These are phyloP conservation scores for Pisolithus orientalis DNA, from an alignment of 768 basidiomycete species.

Conservation along the genomic window DNA sequence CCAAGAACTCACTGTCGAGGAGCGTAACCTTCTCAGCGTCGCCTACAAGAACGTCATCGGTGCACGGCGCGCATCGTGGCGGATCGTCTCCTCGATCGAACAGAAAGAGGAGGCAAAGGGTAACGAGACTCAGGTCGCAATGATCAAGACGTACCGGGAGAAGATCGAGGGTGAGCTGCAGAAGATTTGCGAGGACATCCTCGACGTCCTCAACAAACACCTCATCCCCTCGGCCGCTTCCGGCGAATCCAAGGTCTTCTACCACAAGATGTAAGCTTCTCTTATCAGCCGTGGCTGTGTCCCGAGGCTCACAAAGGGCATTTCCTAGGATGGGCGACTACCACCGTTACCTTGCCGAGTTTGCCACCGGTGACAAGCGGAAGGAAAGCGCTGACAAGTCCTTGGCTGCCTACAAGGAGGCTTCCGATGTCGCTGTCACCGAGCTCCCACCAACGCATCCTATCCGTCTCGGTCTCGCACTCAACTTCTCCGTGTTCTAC, in stretches of 20 bases:
- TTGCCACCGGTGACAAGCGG: constrained; percentile 96
- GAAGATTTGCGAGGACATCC: constrained; percentile 98
- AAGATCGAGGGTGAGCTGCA: constrained; percentile 97
- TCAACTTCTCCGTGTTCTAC: constrained; percentile 99
- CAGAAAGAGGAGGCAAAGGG: constrained; percentile 99
- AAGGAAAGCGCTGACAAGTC: constrained; percentile 97
- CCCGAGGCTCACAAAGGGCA: constrained; percentile 9
- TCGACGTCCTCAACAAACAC: constrained; percentile 96
- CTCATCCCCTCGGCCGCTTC: constrained; percentile 94
- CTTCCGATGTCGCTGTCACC: constrained; percentile 93
- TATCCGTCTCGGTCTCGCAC: constrained; percentile 95
- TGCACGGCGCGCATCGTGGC: constrained; percentile 95
- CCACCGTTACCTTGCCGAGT: constrained; percentile 98
- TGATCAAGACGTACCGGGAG: constrained; percentile 98
- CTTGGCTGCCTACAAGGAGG: constrained; percentile 94
- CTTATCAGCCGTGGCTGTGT: neutral
- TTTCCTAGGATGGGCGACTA: constrained; percentile 92
- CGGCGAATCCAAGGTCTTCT: constrained; percentile 98
- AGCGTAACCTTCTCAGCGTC: constrained; percentile 95
- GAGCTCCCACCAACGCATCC: constrained; percentile 96
- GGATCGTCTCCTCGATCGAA: constrained; percentile 97
- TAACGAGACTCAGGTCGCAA: constrained; percentile 89
- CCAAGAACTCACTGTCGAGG: constrained; percentile 97
- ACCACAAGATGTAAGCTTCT: constrained; percentile 89
- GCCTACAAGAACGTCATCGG: constrained; percentile 99